phyloP scores from a whole-genome alignment of 75 land plant species.

The Larix kaempferi region DNA sequence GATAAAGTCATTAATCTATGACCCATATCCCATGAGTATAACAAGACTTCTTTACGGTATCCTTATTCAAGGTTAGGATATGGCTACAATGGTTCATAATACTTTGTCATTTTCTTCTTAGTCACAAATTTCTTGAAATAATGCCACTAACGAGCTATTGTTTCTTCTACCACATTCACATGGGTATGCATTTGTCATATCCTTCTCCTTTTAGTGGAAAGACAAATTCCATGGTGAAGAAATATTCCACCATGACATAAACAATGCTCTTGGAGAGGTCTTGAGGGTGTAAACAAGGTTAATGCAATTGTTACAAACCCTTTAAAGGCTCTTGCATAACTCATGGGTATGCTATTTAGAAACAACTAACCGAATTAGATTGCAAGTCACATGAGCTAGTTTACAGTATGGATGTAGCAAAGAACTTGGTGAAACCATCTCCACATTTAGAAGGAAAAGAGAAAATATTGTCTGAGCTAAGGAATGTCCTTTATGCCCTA shows the following conservation, averaged over 20 bases:
- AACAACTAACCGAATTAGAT: slow-evolving; percentile 66
- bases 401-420: slow-evolving; percentile 82
- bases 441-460: slow-evolving; percentile 74
- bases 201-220: slow-evolving; percentile 75
- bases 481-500: slow-evolving; percentile 94
- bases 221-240: slow-evolving; percentile 77
- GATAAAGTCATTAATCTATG: too few relatives aligned
- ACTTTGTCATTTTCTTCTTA: too few relatives aligned
- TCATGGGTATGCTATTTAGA: slow-evolving; percentile 87
- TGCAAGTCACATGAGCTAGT: slow-evolving; percentile 75
- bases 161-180: slow-evolving; percentile 83
- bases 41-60: too few relatives aligned
- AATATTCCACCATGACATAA: slow-evolving; percentile 98
- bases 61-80: too few relatives aligned
- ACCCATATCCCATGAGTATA: too few relatives aligned
- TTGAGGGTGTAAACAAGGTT: too few relatives aligned
- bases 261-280: too few relatives aligned
- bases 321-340: too few relatives aligned
- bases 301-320: too few relatives aligned
- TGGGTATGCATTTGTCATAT: slow-evolving; percentile 77
- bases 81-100: too few relatives aligned
- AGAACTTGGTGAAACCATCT: slow-evolving; percentile 69
- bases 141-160: too few relatives aligned
- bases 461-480: slow-evolving; percentile 95
- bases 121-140: too few relatives aligned